Percentiles rank a stretch among this genome's conserved stretches.
Evolutionary conservation across 2,329 filamentous ascomycete genomes (phyloP).

Genomic region (Pseudocercospora eumusae): DNA sequence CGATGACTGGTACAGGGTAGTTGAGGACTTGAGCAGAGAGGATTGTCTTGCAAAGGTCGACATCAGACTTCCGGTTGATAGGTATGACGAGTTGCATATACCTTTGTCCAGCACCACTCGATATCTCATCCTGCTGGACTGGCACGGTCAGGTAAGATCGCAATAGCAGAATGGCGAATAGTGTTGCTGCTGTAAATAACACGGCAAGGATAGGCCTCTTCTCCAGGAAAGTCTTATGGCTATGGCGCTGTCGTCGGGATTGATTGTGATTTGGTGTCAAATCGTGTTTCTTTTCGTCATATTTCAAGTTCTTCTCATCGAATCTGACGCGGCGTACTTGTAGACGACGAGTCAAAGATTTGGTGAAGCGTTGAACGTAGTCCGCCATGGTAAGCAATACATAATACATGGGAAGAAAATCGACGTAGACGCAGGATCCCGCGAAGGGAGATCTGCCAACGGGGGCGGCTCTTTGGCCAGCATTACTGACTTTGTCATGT

Average conservation of each 20-base stretch:
- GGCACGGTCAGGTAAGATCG: neutral
- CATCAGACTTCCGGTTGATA: conserved; percentile 9
- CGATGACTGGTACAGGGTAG: conserved; percentile 14
- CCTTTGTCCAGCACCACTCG: neutral
- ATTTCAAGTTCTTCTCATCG: neutral
- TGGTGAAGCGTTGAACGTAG: neutral
- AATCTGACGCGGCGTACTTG: neutral
- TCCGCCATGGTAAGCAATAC: neutral
- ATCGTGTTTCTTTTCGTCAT: neutral
- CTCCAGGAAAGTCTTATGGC: neutral
- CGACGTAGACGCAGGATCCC: neutral
- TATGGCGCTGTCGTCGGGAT: neutral
- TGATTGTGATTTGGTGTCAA: neutral
- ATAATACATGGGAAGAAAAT: neutral
- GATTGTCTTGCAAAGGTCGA: conserved; percentile 13
- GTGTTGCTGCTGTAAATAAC: neutral
- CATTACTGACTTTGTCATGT: neutral
- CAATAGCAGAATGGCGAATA: neutral
- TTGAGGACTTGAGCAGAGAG: conserved; percentile 14
- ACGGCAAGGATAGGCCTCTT: neutral
- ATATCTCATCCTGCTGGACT: neutral
- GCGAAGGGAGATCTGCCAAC: neutral
- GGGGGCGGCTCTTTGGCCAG: neutral
- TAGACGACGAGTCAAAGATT: neutral
- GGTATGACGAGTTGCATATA: conserved; percentile 17